A percentile compares a stretch with the other conserved stretches of the same genome.
Evolutionary conservation across 495 filamentous ascomycete species (phyloP).

Genomic region (Saxophila tyrrhenica): DNA sequence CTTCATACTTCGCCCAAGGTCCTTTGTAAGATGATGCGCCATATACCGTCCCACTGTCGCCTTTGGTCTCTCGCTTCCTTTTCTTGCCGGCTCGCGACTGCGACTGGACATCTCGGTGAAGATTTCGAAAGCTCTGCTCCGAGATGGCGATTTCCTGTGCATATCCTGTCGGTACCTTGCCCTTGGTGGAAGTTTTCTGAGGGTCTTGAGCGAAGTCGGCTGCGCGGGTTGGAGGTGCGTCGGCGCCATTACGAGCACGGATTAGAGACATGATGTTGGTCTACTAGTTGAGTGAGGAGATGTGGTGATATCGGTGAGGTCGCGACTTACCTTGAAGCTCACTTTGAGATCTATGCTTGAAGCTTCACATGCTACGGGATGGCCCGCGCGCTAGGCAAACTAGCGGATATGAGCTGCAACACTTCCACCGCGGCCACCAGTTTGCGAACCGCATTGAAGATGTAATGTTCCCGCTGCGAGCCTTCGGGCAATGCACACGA

Average conservation of each 20-base stretch:
- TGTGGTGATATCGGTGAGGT: not conserved
- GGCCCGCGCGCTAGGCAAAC: not conserved
- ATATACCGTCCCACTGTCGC: slow-evolving; percentile 69
- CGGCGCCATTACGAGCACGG: slow-evolving; percentile 36
- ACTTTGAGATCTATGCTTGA: not conserved
- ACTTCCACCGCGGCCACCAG: no score
- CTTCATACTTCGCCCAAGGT: slow-evolving; percentile 82
- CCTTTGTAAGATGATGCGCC: slow-evolving; percentile 81
- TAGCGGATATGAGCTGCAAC: not conserved
- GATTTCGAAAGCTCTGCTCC: slow-evolving; percentile 64
- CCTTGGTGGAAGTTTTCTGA: slow-evolving; percentile 72
- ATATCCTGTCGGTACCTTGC: slow-evolving; percentile 80
- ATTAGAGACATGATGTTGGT: slow-evolving; percentile 32
- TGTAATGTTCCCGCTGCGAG: not conserved
- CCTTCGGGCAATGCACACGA: not conserved
- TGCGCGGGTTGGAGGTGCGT: slow-evolving; percentile 50
- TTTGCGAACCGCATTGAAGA: not conserved
- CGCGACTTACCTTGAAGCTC: not conserved
- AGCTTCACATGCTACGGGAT: not conserved
- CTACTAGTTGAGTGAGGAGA: not conserved
- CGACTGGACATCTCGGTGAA: slow-evolving; percentile 50
- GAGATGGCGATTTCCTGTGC: slow-evolving; percentile 82
- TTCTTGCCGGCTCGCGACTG: slow-evolving; percentile 43
- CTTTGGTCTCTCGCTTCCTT: slow-evolving; percentile 68
- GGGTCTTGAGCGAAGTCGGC: slow-evolving; percentile 7